Percentiles rank a stretch among this genome's conserved stretches.
These are phyloP conservation scores for Aspergillus haitiensis DNA, from an alignment of 495 filamentous ascomycete species.

Conservation along the genomic window DNA sequence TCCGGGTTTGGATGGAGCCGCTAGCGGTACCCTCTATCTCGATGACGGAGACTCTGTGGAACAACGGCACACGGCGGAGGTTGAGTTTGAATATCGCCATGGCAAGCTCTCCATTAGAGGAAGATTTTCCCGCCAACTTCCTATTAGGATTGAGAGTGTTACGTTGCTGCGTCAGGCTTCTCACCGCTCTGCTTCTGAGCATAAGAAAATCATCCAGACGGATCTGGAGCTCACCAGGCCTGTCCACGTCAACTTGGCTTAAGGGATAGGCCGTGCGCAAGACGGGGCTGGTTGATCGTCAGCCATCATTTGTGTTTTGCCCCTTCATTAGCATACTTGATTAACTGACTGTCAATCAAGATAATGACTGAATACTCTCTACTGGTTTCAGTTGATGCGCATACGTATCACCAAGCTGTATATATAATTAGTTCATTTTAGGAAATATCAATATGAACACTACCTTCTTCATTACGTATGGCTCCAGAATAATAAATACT, in stretches of 20 bases:
- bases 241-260: conserved; percentile 24
- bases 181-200: conserved; percentile 1
- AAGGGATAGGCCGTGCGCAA: background rate
- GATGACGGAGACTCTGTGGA: conserved; percentile 61
- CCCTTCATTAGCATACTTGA: background rate
- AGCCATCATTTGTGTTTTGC: background rate
- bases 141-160: conserved; percentile 55
- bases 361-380: background rate
- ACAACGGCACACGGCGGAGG: conserved; percentile 47
- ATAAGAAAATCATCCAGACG: conserved; percentile 29
- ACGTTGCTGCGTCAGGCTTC: conserved; percentile 52
- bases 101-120: conserved; percentile 54
- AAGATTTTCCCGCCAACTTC: conserved; percentile 48
- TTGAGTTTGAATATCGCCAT: conserved; percentile 54
- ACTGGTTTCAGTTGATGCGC: background rate
- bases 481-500: too few relatives aligned
- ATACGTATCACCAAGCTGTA: too few relatives aligned
- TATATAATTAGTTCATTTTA: too few relatives aligned
- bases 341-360: background rate
- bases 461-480: background rate
- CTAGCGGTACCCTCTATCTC: conserved; percentile 56
- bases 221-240: conserved; percentile 29
- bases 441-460: background rate
- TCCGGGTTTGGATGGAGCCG: conserved; percentile 49
- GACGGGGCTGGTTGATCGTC: background rate